phyloP scores from a whole-genome alignment of 129 eudicot species.

The Deinandra increscens region DNA sequence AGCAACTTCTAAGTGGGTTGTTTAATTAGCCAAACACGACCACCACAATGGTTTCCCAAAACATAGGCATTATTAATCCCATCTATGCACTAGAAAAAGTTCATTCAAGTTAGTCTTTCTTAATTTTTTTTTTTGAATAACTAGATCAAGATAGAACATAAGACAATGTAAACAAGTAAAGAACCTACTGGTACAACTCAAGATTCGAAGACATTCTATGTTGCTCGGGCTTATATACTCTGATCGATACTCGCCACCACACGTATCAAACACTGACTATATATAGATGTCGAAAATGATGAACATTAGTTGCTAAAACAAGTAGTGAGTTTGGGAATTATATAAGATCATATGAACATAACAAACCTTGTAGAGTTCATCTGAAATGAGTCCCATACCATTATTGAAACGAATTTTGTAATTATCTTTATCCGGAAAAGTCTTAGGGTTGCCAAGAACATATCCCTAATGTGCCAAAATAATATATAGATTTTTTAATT shows the following conservation, averaged over 20 bases:
- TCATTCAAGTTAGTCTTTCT: not conserved
- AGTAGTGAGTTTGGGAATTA: not conserved
- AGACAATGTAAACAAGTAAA: not conserved
- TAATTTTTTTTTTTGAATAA: not conserved
- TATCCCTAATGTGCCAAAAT: slow-evolving; percentile 44
- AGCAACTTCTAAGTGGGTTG: not conserved
- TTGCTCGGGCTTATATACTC: slow-evolving; percentile 23
- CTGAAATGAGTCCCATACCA: slow-evolving; percentile 68
- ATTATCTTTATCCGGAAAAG: slow-evolving; percentile 27
- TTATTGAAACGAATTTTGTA: slow-evolving; percentile 36
- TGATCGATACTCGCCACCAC: slow-evolving; percentile 38
- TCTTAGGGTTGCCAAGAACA: slow-evolving; percentile 49
- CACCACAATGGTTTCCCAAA: slow-evolving; percentile 43
- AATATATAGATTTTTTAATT: not conserved
- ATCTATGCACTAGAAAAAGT: slow-evolving; percentile 27
- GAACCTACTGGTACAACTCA: slow-evolving; percentile 37
- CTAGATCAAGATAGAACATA: no score
- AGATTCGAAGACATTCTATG: slow-evolving; percentile 24
- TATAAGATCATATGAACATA: not conserved
- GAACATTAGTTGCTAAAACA: not conserved
- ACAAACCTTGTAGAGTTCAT: slow-evolving; percentile 56
- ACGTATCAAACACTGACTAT: slow-evolving; percentile 41
- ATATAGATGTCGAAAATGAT: not conserved
- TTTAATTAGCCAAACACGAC: not conserved
- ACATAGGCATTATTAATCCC: slow-evolving; percentile 21